phyloP scores from a whole-genome alignment of 495 filamentous ascomycete genomes.

The Trichoderma gamsii region DNA sequence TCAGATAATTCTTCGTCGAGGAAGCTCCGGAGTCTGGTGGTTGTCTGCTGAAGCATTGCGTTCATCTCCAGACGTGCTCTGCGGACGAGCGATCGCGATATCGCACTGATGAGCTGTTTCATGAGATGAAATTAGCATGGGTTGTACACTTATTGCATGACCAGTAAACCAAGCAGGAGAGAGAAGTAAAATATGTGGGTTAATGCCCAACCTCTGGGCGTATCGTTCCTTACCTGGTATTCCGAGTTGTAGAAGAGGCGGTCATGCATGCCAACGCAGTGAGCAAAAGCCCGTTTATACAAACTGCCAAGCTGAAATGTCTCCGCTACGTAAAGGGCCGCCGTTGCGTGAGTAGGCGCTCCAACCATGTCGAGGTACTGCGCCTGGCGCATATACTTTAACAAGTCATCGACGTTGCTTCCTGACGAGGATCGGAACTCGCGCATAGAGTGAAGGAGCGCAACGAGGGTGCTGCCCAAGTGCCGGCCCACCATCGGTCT shows the following conservation, averaged over 20 bases:
- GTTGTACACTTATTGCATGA: neutral
- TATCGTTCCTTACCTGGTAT: conserved; percentile 43
- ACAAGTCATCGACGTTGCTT: conserved; percentile 43
- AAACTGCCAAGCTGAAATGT: conserved; percentile 46
- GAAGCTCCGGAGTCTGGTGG: conserved; percentile 47
- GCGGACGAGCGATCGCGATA: conserved; percentile 53
- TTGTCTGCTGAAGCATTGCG: conserved; percentile 43
- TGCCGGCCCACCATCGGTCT: conserved; percentile 55
- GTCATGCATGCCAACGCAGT: conserved; percentile 63
- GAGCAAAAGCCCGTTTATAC: conserved; percentile 59
- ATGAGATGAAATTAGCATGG: neutral
- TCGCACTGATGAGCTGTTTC: conserved; percentile 44
- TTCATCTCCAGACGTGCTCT: conserved; percentile 58
- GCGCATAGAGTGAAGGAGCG: conserved; percentile 52
- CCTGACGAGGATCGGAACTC: conserved; percentile 40
- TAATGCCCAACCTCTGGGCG: neutral
- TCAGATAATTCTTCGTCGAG: conserved; percentile 55
- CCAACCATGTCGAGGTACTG: conserved; percentile 57
- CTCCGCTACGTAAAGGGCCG: conserved; percentile 56
- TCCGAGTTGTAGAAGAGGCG: conserved; percentile 43
- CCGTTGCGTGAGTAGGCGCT: conserved; percentile 54
- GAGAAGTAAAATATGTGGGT: neutral
- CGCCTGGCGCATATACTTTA: conserved; percentile 51
- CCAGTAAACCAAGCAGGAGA: neutral
- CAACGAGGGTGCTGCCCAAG: conserved; percentile 51